Base-by-base conservation (phyloP, 345 rosid species). In the Nephelium lappaceum region DNA sequence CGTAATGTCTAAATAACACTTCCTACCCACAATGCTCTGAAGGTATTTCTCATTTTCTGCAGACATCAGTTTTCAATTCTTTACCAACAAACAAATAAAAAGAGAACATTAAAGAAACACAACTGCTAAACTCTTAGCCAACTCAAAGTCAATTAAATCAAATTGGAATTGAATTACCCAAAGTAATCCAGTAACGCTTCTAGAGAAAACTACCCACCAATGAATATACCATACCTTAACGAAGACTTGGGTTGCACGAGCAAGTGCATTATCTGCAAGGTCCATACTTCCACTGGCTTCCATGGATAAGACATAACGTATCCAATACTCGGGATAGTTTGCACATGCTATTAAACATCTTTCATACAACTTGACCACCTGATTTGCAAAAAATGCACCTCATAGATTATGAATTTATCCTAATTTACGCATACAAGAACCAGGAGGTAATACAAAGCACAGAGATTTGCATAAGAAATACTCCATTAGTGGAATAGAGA, bases 291-390 rank as follows among this genome's bases (percentile, higher is more conserved):
- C 93, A 79, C 84, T 88, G 72, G 84, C 85, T 86, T 90, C 88
- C 99, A 94, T 93, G 87, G 92, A 84, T 85, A 92, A 83, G 71
- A 91, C 84, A 84, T 97, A 97, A 10, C 97, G 89, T 69, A 92
- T 88, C 99, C 99, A 97, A 77, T 92, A 94, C 70, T 92, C 98
- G 0, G 98, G 90, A 86, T 97, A 97, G 83, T 87, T 97, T 47
- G 99, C 98, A 79, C 99, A 97, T 16, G 99, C 97, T 81, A 97
- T 88, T 27, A 97, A 80, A 85, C 98, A 97, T 80, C 98, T 92
- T 88, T 97, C 99, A 84, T 92, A 97, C 76, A 94, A 78, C 88
- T 93, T 97, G 78, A 93, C 93, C 81, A 93, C 98, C 99, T 94
- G 78, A 73, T 66, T 74, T 78, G 74, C 72, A 79, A 82, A 77